Conservation (phyloP, 2,329 filamentous ascomycete species). For the Cryphonectria nitschkei region DNA sequence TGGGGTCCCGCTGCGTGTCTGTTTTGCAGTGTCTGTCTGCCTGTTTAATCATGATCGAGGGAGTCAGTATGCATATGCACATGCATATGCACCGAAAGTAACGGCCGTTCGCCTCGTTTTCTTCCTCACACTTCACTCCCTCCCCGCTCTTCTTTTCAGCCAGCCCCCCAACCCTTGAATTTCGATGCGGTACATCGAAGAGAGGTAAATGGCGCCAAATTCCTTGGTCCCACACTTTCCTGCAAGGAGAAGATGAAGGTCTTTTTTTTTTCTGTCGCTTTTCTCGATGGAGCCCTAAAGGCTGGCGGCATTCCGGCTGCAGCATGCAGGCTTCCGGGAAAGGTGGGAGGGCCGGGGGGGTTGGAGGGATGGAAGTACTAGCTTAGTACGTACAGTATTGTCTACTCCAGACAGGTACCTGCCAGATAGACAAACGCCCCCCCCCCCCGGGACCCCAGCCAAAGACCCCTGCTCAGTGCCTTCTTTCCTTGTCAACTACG, state of each 20-base stretch:
- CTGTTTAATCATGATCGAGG: not conserved
- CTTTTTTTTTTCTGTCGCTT: not conserved
- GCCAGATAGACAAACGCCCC: not conserved
- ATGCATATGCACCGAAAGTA: not conserved
- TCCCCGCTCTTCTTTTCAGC: not conserved
- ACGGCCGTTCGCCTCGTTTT: not conserved
- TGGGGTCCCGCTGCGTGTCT: conserved; percentile 3
- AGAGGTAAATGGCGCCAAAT: not conserved
- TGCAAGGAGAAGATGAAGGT: not conserved
- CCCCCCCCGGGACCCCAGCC: no score
- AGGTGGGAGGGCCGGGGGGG: no score
- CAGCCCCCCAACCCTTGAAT: not conserved
- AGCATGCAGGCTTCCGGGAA: not conserved
- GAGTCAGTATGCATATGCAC: not conserved
- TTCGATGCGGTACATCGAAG: not conserved
- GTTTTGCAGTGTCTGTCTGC: not conserved
- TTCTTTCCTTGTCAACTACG: not conserved
- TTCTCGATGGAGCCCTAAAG: not conserved
- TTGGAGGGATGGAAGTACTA: no score
- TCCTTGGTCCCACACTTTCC: not conserved
- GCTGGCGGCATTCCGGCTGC: not conserved
- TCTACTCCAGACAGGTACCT: not conserved
- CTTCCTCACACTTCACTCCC: not conserved
- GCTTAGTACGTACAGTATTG: not conserved
- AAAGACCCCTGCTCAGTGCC: not conserved